Evolutionary conservation across 2,329 filamentous ascomycete species (phyloP).

Genomic region (Pseudopyricularia javanii): DNA sequence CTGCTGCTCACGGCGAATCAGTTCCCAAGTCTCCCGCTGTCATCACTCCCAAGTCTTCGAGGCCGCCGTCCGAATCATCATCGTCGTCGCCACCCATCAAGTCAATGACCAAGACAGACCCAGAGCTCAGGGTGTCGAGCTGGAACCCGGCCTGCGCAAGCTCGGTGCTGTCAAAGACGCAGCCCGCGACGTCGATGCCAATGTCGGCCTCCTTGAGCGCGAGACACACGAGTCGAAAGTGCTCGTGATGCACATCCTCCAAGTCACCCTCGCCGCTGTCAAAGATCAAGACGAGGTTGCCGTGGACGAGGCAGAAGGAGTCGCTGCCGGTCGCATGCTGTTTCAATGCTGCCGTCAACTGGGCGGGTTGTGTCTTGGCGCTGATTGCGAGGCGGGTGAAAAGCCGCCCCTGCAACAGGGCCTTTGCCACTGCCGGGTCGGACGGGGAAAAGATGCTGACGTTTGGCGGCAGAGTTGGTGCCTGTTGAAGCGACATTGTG

Average conservation of each 20-base stretch:
- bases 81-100: background rate
- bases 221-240: background rate
- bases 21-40: too few relatives aligned
- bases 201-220: background rate
- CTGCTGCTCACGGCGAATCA: too few relatives aligned
- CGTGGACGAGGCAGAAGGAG: background rate
- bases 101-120: background rate
- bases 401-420: background rate
- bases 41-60: background rate
- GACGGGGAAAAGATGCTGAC: background rate
- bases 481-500: too few relatives aligned
- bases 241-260: background rate
- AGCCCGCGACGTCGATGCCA: background rate
- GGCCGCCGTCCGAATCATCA: background rate
- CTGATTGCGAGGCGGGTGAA: background rate
- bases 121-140: background rate
- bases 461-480: background rate
- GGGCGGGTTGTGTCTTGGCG: background rate
- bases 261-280: background rate
- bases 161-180: background rate
- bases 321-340: background rate
- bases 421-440: background rate
- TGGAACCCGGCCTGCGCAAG: background rate
- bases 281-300: background rate
- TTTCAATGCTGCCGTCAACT: background rate